These are phyloP conservation scores for Cymbopogon flexuosus DNA, from an alignment of 202 grass and related monocot genomes.

Conservation along the genomic window DNA sequence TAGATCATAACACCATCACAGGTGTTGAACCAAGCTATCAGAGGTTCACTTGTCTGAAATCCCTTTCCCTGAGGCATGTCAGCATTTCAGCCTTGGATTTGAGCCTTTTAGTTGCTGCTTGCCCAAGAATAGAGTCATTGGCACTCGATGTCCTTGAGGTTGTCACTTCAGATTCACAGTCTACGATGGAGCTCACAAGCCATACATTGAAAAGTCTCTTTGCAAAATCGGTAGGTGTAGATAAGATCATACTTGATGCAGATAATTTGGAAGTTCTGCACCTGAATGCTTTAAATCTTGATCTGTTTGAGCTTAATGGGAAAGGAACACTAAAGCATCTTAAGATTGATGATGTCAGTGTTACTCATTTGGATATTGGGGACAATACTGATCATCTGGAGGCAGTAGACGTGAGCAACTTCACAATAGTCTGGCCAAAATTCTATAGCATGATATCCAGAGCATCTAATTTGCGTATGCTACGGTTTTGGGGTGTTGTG, in stretches of 20 bases:
- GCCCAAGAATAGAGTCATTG: constrained; percentile 77
- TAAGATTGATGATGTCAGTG: constrained; percentile 88
- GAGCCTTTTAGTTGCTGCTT: constrained; percentile 67
- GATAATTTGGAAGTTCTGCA: constrained; percentile 82
- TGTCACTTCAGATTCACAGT: constrained; percentile 73
- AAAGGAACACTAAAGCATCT: constrained; percentile 76
- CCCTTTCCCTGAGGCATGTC: constrained; percentile 72
- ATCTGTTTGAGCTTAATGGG: constrained; percentile 84
- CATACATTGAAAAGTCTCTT: constrained; percentile 79
- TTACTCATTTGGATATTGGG: constrained; percentile 92
- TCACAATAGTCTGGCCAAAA: constrained; percentile 86
- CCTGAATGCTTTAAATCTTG: constrained; percentile 82
- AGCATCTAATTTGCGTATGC: constrained; percentile 60
- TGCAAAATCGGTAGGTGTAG: constrained; percentile 70
- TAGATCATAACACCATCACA: constrained; percentile 79
- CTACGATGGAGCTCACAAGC: constrained; percentile 80
- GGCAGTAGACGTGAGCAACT: constrained; percentile 83
- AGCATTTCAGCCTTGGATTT: constrained; percentile 91
- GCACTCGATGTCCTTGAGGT: constrained; percentile 87
- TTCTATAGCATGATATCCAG: constrained; percentile 87
- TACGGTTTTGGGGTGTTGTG: constrained; percentile 84
- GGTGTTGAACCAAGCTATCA: constrained; percentile 93
- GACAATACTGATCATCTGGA: constrained; percentile 78
- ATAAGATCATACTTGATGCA: constrained; percentile 89
- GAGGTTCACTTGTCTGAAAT: constrained; percentile 91